These are phyloP conservation scores for Kwoniella bestiolae DNA, from an alignment of 768 basidiomycete species.

Conservation along the genomic window DNA sequence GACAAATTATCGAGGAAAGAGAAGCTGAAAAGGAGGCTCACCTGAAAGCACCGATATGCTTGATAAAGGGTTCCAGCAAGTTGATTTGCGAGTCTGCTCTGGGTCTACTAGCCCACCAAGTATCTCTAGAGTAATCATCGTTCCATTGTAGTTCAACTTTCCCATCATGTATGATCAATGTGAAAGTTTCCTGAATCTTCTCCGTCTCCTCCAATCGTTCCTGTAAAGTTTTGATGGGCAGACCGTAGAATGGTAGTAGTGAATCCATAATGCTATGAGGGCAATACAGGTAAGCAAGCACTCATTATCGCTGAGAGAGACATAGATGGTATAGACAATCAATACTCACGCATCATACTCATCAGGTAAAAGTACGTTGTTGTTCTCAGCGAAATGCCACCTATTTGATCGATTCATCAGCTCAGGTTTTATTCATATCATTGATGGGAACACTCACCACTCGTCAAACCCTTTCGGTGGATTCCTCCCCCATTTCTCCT, in stretches of 20 bases:
- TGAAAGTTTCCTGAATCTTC: conserved; percentile 56
- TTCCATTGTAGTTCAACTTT: conserved; percentile 59
- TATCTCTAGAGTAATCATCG: conserved; percentile 58
- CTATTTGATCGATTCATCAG: conserved; percentile 16
- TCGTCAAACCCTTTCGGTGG: conserved; percentile 90
- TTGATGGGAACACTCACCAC: conserved; percentile 65
- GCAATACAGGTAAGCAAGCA: not conserved
- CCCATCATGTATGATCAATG: conserved; percentile 56
- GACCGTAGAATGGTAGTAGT: conserved; percentile 55
- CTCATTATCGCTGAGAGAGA: not conserved
- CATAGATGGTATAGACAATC: too few species aligned
- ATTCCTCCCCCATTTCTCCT: conserved; percentile 70
- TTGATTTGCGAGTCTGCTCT: conserved; percentile 59
- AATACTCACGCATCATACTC: conserved; percentile 56
- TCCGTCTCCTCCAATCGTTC: conserved; percentile 55
- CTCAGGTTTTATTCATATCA: not conserved
- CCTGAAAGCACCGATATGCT: conserved; percentile 51
- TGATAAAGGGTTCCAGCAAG: conserved; percentile 58
- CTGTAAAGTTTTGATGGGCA: conserved; percentile 49
- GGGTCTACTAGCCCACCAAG: conserved; percentile 56
- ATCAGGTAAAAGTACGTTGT: conserved; percentile 55
- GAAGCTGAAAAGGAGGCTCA: conserved; percentile 28
- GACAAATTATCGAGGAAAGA: not conserved
- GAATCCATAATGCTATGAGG: conserved; percentile 54
- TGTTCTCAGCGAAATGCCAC: conserved; percentile 54